Evolutionary conservation across 176 grass and related monocot genomes (phyloP), one percentile per base, ranked within the genome.

Genomic region (Hsuehochloa calcarea): DNA sequence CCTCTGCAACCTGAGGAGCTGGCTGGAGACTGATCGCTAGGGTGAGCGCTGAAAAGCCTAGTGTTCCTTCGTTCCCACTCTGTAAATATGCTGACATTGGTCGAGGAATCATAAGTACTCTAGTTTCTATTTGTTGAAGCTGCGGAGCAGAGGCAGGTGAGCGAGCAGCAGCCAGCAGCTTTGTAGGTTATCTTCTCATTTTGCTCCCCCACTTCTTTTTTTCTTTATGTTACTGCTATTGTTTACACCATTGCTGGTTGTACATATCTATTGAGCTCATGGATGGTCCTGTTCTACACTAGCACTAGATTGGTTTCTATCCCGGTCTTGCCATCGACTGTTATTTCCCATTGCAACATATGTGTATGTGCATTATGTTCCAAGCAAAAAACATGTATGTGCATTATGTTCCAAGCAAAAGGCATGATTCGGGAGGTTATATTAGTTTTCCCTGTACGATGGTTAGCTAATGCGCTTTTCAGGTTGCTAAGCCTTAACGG

Each of bases 1-100:
- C 0, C 82, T 94, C 0, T 89, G 88, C 74, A 97, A 89, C 46
- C 85, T 97, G 29, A 65, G 87, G 87, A 94, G 90, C 80, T 94
- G 74, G 74, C 81, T 97, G 72, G 92, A 90, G 46, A 73, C 72
- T 2, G 89, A 84, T 70, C 60, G 70, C 22, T 79, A 72, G 5
- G 27, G 4, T 7, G 11, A 70, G 34, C 5, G n/a, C 22, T 0
- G 62, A 27, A 31, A 20, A 39, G 74, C 35, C 29, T 13, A 9
- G 54, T 27, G 12, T 64, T 38, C 22, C 68, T 69, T 52, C 7
- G 13, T 63, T 83, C 38, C n/a, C 39, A 29, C 79, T 10, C 4
- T 87, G 92, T 88, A 92, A 56, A 90, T 92, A 84, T 46, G 75
- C 87, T 92, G 90, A 92, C 90, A 73, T 67, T 31, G 39, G 22